Conservation (phyloP, 805 yeast genomes). For the Ogataea nitratoaversa region DNA sequence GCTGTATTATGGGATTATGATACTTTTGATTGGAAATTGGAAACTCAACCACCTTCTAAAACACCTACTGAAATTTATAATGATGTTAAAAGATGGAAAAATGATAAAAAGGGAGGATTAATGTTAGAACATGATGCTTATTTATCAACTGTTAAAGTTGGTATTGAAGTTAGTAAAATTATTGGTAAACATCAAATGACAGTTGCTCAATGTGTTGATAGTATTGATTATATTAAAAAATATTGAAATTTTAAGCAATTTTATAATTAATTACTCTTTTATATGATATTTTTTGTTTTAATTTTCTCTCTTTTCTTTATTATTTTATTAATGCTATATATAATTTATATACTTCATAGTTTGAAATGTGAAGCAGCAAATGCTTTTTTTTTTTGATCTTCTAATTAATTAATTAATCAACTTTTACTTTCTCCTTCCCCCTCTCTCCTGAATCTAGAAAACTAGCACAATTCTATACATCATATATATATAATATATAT, state of each 20-base stretch:
- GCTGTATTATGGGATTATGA: conserved; percentile 90
- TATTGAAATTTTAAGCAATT: not conserved
- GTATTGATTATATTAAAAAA: conserved; percentile 52
- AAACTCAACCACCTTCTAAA: conserved; percentile 39
- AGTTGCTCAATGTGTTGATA: conserved; percentile 73
- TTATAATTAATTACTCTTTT: too few species aligned
- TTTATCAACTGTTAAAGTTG: conserved; percentile 63
- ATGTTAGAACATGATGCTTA: conserved; percentile 86
- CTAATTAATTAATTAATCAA: too few species aligned
- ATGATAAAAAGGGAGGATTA: conserved; percentile 46
- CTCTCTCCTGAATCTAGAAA: too few species aligned
- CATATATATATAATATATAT: too few species aligned
- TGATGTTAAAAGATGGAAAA: conserved; percentile 54
- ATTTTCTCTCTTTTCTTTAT: too few species aligned
- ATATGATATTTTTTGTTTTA: not conserved
- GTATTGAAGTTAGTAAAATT: conserved; percentile 50
- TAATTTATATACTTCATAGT: too few species aligned
- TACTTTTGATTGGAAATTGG: conserved; percentile 84
- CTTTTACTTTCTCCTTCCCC: too few species aligned
- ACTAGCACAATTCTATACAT: too few species aligned
- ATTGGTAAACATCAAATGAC: conserved; percentile 63
- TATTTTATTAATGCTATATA: too few species aligned
- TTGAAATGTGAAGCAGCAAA: too few species aligned
- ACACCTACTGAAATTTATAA: conserved; percentile 48
- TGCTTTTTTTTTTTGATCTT: too few species aligned